Conservation (phyloP, 1,284 basidiomycete genomes). For the Pascua guehoae region DNA sequence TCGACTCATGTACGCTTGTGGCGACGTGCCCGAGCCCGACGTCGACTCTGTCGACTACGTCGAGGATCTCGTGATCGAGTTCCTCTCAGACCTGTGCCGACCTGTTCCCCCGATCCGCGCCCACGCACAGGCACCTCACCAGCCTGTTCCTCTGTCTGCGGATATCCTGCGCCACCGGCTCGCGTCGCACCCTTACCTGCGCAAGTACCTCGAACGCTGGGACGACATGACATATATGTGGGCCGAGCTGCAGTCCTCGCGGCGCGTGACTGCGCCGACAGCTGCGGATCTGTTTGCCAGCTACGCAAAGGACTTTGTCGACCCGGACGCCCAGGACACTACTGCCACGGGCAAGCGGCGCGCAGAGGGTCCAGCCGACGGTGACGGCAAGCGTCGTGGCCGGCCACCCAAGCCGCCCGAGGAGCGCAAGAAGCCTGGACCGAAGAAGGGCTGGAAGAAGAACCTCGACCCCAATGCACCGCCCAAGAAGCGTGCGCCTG, state of each 20-base stretch:
- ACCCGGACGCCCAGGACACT: slow-evolving; percentile 21
- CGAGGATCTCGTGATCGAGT: slow-evolving; percentile 43
- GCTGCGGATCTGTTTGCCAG: slow-evolving; percentile 32
- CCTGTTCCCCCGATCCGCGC: slow-evolving; percentile 32
- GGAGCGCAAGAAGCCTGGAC: slow-evolving; percentile 40
- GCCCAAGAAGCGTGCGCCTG: slow-evolving; percentile 11
- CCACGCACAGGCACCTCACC: slow-evolving; percentile 12
- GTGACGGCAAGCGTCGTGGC: slow-evolving; percentile 14
- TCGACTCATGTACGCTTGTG: slow-evolving; percentile 42
- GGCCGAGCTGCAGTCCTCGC: slow-evolving; percentile 25
- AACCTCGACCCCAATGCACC: slow-evolving; percentile 18
- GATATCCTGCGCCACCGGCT: slow-evolving; percentile 39
- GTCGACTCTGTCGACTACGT: slow-evolving; percentile 42
- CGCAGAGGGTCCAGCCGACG: slow-evolving; percentile 4
- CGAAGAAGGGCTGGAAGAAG: slow-evolving; percentile 44
- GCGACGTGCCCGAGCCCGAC: slow-evolving; percentile 39
- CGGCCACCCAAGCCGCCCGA: slow-evolving; percentile 21
- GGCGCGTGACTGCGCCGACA: slow-evolving; percentile 25
- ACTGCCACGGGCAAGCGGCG: slow-evolving; percentile 12
- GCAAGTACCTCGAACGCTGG: slow-evolving; percentile 42
- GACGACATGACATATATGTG: slow-evolving; percentile 42
- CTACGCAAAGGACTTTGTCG: slow-evolving; percentile 38
- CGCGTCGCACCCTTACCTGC: slow-evolving; percentile 22
- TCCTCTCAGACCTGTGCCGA: slow-evolving; percentile 40
- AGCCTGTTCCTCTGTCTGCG: slow-evolving; percentile 26